Percentiles rank a stretch among this genome's conserved stretches.
Conservation (phyloP, 441 rosid species). For the Bruguiera hainesii region DNA sequence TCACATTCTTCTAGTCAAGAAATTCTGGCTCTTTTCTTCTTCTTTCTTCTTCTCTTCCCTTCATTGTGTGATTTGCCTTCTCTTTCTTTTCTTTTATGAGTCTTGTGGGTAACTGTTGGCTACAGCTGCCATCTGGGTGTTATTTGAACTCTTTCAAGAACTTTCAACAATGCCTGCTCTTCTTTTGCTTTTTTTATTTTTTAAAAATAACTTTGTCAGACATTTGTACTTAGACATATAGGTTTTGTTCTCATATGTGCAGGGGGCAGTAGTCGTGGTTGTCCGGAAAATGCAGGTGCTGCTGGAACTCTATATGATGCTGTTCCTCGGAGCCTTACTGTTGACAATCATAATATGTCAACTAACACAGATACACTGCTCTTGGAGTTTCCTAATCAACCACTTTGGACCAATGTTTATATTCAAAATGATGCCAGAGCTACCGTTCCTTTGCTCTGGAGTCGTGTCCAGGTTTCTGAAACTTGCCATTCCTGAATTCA, state of each 20-base stretch:
- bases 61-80: neutral
- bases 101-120: too few species aligned
- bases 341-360: conserved; percentile 82
- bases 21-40: neutral
- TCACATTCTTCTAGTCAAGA: neutral
- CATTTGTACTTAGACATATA: conserved; percentile 1
- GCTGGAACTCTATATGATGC: conserved; percentile 99
- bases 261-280: conserved; percentile 90
- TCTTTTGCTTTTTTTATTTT: neutral
- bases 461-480: conserved; percentile 92
- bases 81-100: neutral
- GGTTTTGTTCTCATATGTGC: conserved; percentile 21
- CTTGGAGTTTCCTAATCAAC: conserved; percentile 91
- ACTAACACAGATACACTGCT: conserved; percentile 95
- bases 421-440: conserved; percentile 89
- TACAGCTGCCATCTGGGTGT: too few species aligned
- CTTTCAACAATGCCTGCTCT: neutral
- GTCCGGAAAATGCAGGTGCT: conserved; percentile 89
- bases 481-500: conserved; percentile 4
- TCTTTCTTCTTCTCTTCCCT: neutral
- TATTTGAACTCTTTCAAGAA: neutral
- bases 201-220: neutral
- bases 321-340: conserved; percentile 87
- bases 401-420: conserved; percentile 95
- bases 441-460: conserved; percentile 95